Percentiles rank a stretch among this genome's conserved stretches.
phyloP scores from a whole-genome alignment of 2,329 filamentous ascomycete genomes.

The Clonostachys solani region DNA sequence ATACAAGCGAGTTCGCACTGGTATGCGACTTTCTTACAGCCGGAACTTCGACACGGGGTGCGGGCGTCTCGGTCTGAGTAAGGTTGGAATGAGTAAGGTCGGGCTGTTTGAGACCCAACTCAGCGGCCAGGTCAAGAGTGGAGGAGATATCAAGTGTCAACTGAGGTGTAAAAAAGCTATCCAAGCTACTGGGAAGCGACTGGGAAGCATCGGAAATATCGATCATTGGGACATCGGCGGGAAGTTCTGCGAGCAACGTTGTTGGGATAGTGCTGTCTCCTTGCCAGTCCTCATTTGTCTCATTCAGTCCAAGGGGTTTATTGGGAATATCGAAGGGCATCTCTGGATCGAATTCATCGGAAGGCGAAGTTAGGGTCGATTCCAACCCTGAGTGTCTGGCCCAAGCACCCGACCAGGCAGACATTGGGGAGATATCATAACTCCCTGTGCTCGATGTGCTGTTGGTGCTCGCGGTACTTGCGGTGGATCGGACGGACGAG shows the following conservation, averaged over 20 bases:
- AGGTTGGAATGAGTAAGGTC: too few species aligned
- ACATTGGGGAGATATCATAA: slow-evolving; percentile 42
- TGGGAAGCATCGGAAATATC: background rate
- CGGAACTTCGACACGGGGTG: too few species aligned
- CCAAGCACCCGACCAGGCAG: slow-evolving; percentile 33
- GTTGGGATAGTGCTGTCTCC: too few species aligned
- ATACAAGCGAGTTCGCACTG: slow-evolving; percentile 27
- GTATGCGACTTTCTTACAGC: slow-evolving; percentile 1
- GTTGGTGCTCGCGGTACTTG: slow-evolving; percentile 29
- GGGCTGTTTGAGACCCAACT: too few species aligned
- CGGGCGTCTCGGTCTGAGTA: too few species aligned
- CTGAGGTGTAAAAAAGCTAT: too few species aligned
- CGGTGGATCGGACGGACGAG: slow-evolving; percentile 41
- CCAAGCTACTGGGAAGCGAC: too few species aligned
- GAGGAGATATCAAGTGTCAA: too few species aligned
- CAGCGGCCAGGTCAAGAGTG: too few species aligned
- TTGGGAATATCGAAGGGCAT: background rate
- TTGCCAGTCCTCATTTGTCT: too few species aligned
- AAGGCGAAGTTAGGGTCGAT: slow-evolving; percentile 40
- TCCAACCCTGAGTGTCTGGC: slow-evolving; percentile 32
- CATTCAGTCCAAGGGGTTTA: too few species aligned
- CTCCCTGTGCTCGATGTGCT: slow-evolving; percentile 30
- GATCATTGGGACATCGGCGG: slow-evolving; percentile 4
- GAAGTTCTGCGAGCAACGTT: slow-evolving; percentile 8
- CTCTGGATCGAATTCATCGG: slow-evolving; percentile 24